Base-by-base conservation (phyloP, 805 yeast genomes). In the Candida maesae region DNA sequence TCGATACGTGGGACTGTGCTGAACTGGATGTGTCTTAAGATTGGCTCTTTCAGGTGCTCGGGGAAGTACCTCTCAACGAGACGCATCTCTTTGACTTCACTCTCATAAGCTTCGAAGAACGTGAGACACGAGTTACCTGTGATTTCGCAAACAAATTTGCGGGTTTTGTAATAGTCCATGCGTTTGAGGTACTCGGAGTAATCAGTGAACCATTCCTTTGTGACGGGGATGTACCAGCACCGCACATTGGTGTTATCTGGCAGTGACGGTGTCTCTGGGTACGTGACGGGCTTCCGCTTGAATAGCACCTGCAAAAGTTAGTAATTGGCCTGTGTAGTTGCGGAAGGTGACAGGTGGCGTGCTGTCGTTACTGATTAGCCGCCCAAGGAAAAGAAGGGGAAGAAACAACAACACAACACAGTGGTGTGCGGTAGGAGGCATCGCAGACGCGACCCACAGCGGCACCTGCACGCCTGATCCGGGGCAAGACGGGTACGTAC, bases 41-140 rank as follows among this genome's bases (percentile, higher is more conserved):
- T 84, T 10, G 96, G 99, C 55, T 87, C 96, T 55, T 89, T 81
- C 40, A 90, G 72, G 31, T 95, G 84, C 51, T 91, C 95, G 5
- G 99, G 99, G 60, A 93, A 93, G 55, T 77, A 75, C 41, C 73
- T 69, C 55, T 89, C 95, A 38, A 91, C 88, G 46, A 76, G 78
- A 41, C 64, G 60, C 56, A 77, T 70, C 58, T 78, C 82, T 40
- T 66, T 68, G 47, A 75, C 73, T 65, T 91, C 99, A 44, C 84
- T 79, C 39, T 79, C 78, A 33, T 78, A 70, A 0, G 98, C 99
- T 55, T 93, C 95, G 60, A 90, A 90, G 60, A 76, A 93, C 1
- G 96, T 87, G 43, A 91, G 71, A 54, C 95, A 84, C 14, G 96
- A 83, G 55, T 88, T 86, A 12, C 99, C 99, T 1, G 97, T 87